phyloP scores from a whole-genome alignment of 306 rosid genomes.

The Prunus padus region DNA sequence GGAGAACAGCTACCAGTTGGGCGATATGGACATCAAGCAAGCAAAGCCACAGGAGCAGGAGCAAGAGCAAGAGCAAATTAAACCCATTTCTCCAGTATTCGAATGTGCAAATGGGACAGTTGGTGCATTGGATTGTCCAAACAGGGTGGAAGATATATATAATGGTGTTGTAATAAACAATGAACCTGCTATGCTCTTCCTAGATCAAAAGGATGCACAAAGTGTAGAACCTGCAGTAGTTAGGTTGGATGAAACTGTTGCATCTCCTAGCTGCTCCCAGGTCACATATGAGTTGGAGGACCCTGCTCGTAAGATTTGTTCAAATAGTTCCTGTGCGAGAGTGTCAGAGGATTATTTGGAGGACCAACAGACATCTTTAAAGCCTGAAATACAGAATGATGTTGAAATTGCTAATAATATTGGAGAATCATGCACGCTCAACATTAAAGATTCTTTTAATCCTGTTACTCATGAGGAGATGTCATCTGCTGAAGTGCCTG shows the following conservation, averaged over 20 bases:
- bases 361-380: constrained; percentile 46
- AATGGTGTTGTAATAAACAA: constrained; percentile 54
- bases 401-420: constrained; percentile 34
- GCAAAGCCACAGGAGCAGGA: constrained; percentile 35
- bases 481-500: constrained; percentile 33
- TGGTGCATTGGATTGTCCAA: constrained; percentile 45
- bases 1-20: constrained; percentile 41
- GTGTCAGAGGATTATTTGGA: constrained; percentile 45
- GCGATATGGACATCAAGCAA: constrained; percentile 44
- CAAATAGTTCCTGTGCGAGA: constrained; percentile 33
- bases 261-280: constrained; percentile 62
- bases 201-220: constrained; percentile 43
- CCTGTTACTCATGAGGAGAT: constrained; percentile 37
- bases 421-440: constrained; percentile 41
- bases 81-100: constrained; percentile 24
- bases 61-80: constrained; percentile 36
- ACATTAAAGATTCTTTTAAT: constrained; percentile 29
- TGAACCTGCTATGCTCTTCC: constrained; percentile 34
- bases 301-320: constrained; percentile 44
- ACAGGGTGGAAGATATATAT: constrained; percentile 54
- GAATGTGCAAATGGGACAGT: constrained; percentile 44
- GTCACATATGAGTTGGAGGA: constrained; percentile 62
- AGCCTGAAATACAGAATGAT: constrained; percentile 42
- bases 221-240: constrained; percentile 38
- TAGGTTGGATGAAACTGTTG: constrained; percentile 39